phyloP scores from a whole-genome alignment of 305 asterid genomes.

The Lippia alba region DNA sequence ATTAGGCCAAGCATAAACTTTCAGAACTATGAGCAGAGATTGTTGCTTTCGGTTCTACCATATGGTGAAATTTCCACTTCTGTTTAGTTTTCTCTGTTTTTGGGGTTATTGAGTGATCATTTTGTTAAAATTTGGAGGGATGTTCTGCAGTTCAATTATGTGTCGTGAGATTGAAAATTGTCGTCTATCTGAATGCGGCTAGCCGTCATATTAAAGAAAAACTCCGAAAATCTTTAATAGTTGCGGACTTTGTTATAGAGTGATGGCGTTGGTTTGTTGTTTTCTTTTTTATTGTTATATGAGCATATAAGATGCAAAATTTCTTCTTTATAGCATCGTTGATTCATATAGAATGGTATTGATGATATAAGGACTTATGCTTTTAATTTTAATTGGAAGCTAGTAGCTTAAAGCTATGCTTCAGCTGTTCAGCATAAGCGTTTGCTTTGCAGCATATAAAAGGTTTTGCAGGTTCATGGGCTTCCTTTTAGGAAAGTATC shows the following conservation, averaged over 20 bases:
- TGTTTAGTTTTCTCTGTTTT: background rate
- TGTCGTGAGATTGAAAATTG: background rate
- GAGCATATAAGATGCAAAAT: background rate
- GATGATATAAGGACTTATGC: background rate
- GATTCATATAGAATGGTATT: background rate
- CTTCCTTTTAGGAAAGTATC: slow-evolving; percentile 6
- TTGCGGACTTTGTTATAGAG: background rate
- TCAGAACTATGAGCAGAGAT: too few relatives aligned
- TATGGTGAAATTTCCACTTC: background rate
- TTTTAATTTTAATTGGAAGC: background rate
- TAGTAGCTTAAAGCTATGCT: background rate
- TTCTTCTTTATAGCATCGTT: background rate
- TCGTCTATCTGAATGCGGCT: background rate
- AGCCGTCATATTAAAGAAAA: background rate
- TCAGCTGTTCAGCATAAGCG: background rate
- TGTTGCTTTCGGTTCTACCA: background rate
- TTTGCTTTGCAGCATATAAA: background rate
- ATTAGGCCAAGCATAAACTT: too few relatives aligned
- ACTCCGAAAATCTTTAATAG: background rate
- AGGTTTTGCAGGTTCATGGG: background rate
- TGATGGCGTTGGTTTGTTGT: background rate
- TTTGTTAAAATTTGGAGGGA: slow-evolving; percentile 4
- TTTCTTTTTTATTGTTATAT: background rate
- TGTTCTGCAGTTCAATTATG: background rate
- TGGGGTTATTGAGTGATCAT: background rate